phyloP scores from a whole-genome alignment of 2,329 filamentous ascomycete genomes.

The Nannizzia gypsea region DNA sequence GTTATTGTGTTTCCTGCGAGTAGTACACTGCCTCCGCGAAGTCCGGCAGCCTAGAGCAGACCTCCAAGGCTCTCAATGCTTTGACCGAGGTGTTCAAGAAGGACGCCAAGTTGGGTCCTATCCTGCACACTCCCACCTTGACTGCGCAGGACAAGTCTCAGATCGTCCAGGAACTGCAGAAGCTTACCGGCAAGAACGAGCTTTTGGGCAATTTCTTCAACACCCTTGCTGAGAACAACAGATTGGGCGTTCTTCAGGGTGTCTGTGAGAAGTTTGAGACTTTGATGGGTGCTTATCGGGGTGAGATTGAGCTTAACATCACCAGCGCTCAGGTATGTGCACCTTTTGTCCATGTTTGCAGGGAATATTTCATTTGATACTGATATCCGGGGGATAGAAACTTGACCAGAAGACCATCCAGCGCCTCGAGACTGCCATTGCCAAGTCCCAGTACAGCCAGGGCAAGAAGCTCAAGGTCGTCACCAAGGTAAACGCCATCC shows the following conservation, averaged over 20 bases:
- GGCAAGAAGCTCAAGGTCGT: slow-evolving; percentile 98
- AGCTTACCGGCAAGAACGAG: slow-evolving; percentile 65
- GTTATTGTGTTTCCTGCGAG: slow-evolving; percentile 5
- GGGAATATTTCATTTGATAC: not conserved
- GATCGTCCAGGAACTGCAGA: slow-evolving; percentile 78
- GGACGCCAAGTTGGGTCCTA: slow-evolving; percentile 65
- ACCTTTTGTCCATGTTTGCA: not conserved
- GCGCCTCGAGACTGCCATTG: slow-evolving; percentile 74
- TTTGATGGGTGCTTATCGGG: slow-evolving; percentile 77
- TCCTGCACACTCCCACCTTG: slow-evolving; percentile 74
- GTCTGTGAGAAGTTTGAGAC: slow-evolving; percentile 77
- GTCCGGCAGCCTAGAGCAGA: slow-evolving; percentile 70
- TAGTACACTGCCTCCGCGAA: slow-evolving; percentile 96
- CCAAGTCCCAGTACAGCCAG: slow-evolving; percentile 78
- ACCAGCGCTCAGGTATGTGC: slow-evolving; percentile 71
- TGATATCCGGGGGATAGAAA: slow-evolving; percentile 41
- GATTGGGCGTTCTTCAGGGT: slow-evolving; percentile 67
- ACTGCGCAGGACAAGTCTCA: slow-evolving; percentile 65
- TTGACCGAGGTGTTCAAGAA: slow-evolving; percentile 63
- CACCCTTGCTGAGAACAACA: slow-evolving; percentile 92
- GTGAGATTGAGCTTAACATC: slow-evolving; percentile 87
- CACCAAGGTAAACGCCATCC: slow-evolving; percentile 51
- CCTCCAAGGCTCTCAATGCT: slow-evolving; percentile 63
- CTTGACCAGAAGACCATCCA: slow-evolving; percentile 77
- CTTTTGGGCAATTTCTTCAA: slow-evolving; percentile 89